Base-by-base conservation (phyloP, 176 grass and related monocot species). In the Bonia amplexicaulis region DNA sequence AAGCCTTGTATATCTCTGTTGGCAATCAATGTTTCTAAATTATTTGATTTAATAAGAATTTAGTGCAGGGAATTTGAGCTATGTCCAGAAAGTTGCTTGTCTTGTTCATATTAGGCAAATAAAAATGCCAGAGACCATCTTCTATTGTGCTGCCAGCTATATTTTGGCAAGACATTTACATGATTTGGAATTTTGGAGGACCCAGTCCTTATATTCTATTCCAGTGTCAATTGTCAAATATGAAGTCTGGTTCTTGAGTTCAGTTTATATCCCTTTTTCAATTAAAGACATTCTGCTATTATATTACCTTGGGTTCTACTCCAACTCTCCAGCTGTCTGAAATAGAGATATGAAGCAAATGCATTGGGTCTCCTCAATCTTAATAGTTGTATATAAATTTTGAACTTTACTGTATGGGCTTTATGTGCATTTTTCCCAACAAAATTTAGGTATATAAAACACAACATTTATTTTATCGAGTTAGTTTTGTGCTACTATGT, bases 81-180 rank as follows among this genome's bases (percentile, higher is more conserved):
- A 44, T 83, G 5, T 13, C 33, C 75, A 69, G 62, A 76, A 35
- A 47, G 47, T 42, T 11, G 7, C 0, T 15, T 74, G 35, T 22
- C 17, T 64, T 77, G 27, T 51, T 71, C 66, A 66, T 35, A 65
- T 73, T 83, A 88, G 53, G 5, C n/a, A 80, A 55, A 81, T 19
- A 58, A 57, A 83, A 57, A 35, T 9, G 33, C 54, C 22, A 71
- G 29, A 52, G 22, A 44, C n/a, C 19, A 71, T 71, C 19, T 73
- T 52, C 6, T 42, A 25, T 71, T 51, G 25, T 9, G 33, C 54
- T 37, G 23, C 14, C 3, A 62, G 35, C 13, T 80, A 73, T 64
- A 73, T 35, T 73, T 88, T 63, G 17, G 33, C 33, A 72, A 65
- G 55, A 44, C 47, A 37, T 73, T 12, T 26, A 25, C 74, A 59